Conservation (phyloP, 83 land plant genomes). For the Picea mariana region DNA sequence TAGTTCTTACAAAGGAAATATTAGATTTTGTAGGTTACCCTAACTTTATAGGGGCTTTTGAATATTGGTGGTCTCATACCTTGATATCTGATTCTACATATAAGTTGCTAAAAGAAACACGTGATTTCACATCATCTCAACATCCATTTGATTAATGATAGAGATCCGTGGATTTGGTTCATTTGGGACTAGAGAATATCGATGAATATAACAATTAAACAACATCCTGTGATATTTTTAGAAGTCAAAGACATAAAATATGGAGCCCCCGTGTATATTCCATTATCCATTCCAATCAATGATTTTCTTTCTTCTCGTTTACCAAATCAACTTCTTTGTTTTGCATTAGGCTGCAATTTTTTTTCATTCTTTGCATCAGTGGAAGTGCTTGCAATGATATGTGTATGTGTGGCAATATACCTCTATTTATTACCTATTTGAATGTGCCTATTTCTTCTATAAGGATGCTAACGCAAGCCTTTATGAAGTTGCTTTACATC, state of each 20-base stretch:
- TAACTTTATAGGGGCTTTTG: constrained; percentile 80
- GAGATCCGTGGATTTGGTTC: constrained; percentile 35
- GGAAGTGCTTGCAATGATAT: not conserved
- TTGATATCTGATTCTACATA: constrained; percentile 81
- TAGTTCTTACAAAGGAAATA: not conserved
- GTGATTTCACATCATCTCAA: constrained; percentile 46
- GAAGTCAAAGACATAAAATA: constrained; percentile 31
- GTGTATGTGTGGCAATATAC: not conserved
- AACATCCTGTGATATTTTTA: constrained; percentile 45
- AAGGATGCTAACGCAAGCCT: not conserved
- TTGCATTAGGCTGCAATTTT: not conserved
- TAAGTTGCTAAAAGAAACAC: constrained; percentile 30
- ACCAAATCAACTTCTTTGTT: not conserved
- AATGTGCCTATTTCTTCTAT: not conserved
- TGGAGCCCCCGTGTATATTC: constrained; percentile 55
- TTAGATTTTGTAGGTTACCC: constrained; percentile 63
- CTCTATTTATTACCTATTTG: too few relatives aligned
- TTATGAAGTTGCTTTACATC: not conserved
- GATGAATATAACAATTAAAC: constrained; percentile 91
- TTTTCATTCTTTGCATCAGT: not conserved
- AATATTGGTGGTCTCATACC: constrained; percentile 92
- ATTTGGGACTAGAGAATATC: constrained; percentile 66
- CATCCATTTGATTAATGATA: constrained; percentile 55
- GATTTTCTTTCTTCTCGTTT: constrained; percentile 12
- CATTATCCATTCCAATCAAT: not conserved